These are phyloP conservation scores for Dactylonectria estremocensis DNA, from an alignment of 2,329 filamentous ascomycete species.

Conservation along the genomic window DNA sequence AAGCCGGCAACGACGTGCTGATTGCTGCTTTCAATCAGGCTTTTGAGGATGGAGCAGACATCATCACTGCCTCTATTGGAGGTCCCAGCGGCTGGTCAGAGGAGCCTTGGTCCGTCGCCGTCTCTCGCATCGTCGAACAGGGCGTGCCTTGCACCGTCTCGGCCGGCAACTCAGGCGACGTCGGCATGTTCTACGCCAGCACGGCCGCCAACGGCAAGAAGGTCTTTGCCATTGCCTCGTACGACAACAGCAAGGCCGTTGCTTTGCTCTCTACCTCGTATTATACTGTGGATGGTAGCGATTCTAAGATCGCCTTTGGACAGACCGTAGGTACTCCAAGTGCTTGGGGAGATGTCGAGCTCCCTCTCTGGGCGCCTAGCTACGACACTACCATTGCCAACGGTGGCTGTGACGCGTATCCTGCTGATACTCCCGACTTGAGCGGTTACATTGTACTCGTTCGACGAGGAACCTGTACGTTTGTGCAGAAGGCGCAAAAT, in stretches of 20 bases:
- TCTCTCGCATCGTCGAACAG: conserved; percentile 67
- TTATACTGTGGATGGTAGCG: conserved; percentile 58
- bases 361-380: conserved; percentile 66
- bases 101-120: conserved; percentile 65
- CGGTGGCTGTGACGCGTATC: conserved; percentile 68
- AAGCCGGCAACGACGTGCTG: conserved; percentile 68
- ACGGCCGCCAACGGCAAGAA: conserved; percentile 64
- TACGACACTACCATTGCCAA: conserved; percentile 63
- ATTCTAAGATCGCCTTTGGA: conserved; percentile 55
- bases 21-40: conserved; percentile 73
- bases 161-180: conserved; percentile 65
- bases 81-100: conserved; percentile 66
- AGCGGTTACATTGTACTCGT: conserved; percentile 72
- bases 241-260: conserved; percentile 63
- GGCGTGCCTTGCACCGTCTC: conserved; percentile 69
- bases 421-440: conserved; percentile 70
- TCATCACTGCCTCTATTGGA: conserved; percentile 71
- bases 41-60: conserved; percentile 71
- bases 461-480: conserved; percentile 71
- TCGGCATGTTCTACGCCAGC: conserved; percentile 65
- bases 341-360: conserved; percentile 61
- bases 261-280: conserved; percentile 59
- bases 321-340: conserved; percentile 59
- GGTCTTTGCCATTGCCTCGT: conserved; percentile 65
- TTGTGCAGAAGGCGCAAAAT: conserved; percentile 68